Conservation (phyloP, 2,329 filamentous ascomycete genomes). For the Aspergillus tamarii region DNA sequence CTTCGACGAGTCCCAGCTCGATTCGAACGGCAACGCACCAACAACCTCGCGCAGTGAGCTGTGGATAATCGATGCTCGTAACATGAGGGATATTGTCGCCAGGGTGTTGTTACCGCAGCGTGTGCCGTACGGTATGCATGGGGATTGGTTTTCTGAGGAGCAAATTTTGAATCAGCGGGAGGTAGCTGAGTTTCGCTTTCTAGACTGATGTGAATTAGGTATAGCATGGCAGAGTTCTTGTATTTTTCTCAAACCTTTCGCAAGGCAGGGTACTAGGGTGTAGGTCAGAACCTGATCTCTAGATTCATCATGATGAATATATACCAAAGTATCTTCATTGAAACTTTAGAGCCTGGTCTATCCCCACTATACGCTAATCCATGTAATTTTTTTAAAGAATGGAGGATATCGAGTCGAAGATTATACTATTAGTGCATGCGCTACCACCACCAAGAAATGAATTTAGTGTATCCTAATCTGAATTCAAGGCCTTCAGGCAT, state of each 20-base stretch:
- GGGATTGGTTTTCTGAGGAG: conserved; percentile 61
- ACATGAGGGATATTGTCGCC: conserved; percentile 61
- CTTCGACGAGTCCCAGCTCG: conserved; percentile 69
- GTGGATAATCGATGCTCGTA: conserved; percentile 68
- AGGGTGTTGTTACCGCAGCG: conserved; percentile 64
- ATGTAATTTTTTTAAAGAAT: no score
- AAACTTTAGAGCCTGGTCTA: no score
- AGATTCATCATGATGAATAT: no score
- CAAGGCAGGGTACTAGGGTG: no score
- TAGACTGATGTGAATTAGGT: background rate
- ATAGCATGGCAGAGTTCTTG: background rate
- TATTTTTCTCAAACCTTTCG: background rate
- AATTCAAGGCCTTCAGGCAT: no score
- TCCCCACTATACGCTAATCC: no score
- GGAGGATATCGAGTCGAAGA: no score
- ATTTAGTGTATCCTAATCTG: no score
- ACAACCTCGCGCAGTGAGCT: conserved; percentile 60
- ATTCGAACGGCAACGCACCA: conserved; percentile 51
- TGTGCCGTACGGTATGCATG: conserved; percentile 71
- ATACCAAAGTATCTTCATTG: no score
- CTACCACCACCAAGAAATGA: no score
- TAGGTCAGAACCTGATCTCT: no score
- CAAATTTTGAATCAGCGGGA: conserved; percentile 54
- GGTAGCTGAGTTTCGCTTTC: background rate
- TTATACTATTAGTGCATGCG: no score